phyloP scores from a whole-genome alignment of 2,329 filamentous ascomycete genomes.

The Exophiala oligosperma region DNA sequence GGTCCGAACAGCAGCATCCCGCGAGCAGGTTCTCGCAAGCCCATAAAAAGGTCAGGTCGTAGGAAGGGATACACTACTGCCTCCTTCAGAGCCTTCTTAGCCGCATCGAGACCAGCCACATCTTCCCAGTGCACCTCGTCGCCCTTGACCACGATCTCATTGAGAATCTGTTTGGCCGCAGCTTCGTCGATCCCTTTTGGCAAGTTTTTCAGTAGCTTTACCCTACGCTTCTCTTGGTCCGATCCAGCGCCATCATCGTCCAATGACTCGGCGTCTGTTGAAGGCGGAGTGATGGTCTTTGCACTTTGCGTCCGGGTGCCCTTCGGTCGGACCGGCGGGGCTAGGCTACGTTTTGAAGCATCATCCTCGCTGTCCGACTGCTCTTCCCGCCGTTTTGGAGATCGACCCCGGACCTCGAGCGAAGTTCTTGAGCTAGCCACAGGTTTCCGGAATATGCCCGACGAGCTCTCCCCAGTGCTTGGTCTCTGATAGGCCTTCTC shows the following conservation, averaged over 20 bases:
- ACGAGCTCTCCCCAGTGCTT: slow-evolving; percentile 12
- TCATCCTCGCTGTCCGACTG: slow-evolving; percentile 40
- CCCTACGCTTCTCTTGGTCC: slow-evolving; percentile 56
- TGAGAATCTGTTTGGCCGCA: slow-evolving; percentile 87
- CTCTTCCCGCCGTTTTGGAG: slow-evolving; percentile 13
- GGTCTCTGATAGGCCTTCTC: slow-evolving; percentile 23
- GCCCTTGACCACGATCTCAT: slow-evolving; percentile 91
- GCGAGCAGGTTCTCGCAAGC: slow-evolving; percentile 85
- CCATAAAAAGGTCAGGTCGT: slow-evolving; percentile 92
- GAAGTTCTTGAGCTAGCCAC: slow-evolving; percentile 31
- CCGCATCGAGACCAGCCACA: slow-evolving; percentile 84
- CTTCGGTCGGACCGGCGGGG: slow-evolving; percentile 15
- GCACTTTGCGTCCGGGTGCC: slow-evolving; percentile 35
- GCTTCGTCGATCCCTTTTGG: slow-evolving; percentile 78
- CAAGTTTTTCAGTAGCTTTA: slow-evolving; percentile 70
- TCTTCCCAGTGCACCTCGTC: slow-evolving; percentile 95
- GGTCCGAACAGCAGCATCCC: slow-evolving; percentile 97
- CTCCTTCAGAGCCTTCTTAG: slow-evolving; percentile 90
- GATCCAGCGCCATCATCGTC: slow-evolving; percentile 52
- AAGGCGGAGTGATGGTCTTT: slow-evolving; percentile 48
- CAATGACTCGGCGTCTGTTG: slow-evolving; percentile 50
- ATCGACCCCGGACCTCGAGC: slow-evolving; percentile 18
- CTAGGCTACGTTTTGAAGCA: slow-evolving; percentile 18
- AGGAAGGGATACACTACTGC: slow-evolving; percentile 97
- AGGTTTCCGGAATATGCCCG: slow-evolving; percentile 33